A percentile compares a stretch with the other conserved stretches of the same genome.
Conservation (phyloP, 352 stramenopile species). For the Phytophthora melonis region DNA sequence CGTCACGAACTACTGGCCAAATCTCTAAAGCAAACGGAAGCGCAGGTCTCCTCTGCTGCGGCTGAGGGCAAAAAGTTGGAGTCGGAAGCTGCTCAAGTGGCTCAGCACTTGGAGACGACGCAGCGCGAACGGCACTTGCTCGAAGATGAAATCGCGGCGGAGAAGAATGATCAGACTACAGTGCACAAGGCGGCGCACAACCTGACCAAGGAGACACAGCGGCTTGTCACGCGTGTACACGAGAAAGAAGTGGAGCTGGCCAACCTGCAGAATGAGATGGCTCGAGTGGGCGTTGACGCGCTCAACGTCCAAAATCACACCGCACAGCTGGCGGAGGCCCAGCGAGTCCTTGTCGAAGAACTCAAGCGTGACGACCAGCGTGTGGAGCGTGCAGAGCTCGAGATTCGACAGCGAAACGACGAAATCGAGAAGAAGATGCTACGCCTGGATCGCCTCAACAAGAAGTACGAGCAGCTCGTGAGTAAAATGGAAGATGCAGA, state of each 20-base stretch:
- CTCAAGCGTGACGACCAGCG: slow-evolving; percentile 90
- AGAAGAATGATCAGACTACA: slow-evolving; percentile 91
- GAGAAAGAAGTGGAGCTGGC: slow-evolving; percentile 92
- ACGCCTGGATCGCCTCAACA: slow-evolving; percentile 93
- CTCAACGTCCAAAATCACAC: slow-evolving; percentile 94
- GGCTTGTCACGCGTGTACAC: slow-evolving; percentile 77
- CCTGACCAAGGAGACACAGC: slow-evolving; percentile 85
- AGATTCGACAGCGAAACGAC: slow-evolving; percentile 95
- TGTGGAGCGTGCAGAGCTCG: slow-evolving; percentile 93
- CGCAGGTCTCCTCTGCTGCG: slow-evolving; percentile 75
- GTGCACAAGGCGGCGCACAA: slow-evolving; percentile 93
- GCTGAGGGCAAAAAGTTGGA: slow-evolving; percentile 77
- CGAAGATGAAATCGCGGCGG: slow-evolving; percentile 82
- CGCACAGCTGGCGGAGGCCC: slow-evolving; percentile 85
- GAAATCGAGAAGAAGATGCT: slow-evolving; percentile 98
- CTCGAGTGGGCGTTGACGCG: slow-evolving; percentile 91
- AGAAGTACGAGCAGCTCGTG: slow-evolving; percentile 94
- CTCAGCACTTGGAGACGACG: slow-evolving; percentile 83
- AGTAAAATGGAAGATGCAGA: slow-evolving; percentile 91
- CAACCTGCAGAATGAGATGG: slow-evolving; percentile 94
- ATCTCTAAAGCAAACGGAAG: slow-evolving; percentile 89
- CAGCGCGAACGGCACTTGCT: slow-evolving; percentile 90
- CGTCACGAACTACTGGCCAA: slow-evolving; percentile 89
- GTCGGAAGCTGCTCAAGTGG: slow-evolving; percentile 70
- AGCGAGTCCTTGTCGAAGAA: slow-evolving; percentile 81